Evolutionary conservation across 140 eudicot genomes (phyloP), one percentile per base, ranked within the genome.

Genomic region (Cichorium intybus): DNA sequence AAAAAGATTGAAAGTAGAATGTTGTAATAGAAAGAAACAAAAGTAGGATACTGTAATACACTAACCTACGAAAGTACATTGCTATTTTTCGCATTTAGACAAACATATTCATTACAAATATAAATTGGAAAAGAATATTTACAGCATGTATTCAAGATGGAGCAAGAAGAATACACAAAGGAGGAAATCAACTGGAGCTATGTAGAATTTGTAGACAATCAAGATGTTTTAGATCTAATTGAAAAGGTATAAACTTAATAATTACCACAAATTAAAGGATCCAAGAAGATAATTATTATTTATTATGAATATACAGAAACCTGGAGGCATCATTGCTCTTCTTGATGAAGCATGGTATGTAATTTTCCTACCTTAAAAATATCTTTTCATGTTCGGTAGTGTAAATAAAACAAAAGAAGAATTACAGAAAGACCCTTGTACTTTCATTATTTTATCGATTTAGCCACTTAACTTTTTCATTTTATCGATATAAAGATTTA

Each of bases 71-170:
- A 37, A 12, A 10, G 46, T 37, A 37, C 5, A 37, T 37, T 37
- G n/a, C 46, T 37, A 37, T 37, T 10, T 37, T 34, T 34, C 10
- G 0, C 43, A 35, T 35, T 35, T 35, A 35, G 4, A 14, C 7
- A 18, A 43, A 4, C 49, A 43, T 0, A 7, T 52, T 21, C 20
- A 29, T 17, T 29, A 21, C 29, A 23, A 24, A 52, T 27, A 23
- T 41, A 58, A 68, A 20, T 28, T 49, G 54, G 31, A 37, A 51
- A 58, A 57, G 7, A 20, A 16, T 58, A 51, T 59, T 43, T 68
- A 52, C 92, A 90, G 97, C 97, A 90, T 58, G 97, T 90, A 5
- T 90, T 90, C 85, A 90, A 90, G 74, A 90, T 90, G 97, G 97
- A 90, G 79, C 97, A 90, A 84, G 97, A 90, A 78, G 97, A 90